phyloP scores from a whole-genome alignment of 805 yeast species.

The Wickerhamiella spandovensis region DNA sequence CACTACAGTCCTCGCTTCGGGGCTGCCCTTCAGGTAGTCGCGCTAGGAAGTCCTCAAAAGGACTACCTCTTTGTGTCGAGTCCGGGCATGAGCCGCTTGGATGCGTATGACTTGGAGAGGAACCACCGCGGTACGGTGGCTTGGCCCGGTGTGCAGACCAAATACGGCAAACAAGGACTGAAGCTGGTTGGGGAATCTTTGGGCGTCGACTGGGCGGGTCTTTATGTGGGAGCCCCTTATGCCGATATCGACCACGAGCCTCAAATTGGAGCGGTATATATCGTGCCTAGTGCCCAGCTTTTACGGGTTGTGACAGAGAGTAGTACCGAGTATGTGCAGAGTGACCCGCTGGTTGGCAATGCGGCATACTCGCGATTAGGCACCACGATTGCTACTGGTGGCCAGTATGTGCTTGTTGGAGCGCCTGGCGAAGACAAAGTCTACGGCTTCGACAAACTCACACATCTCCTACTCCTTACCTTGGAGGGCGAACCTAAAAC shows the following conservation, averaged over 20 bases:
- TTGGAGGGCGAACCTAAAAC: conserved; percentile 9
- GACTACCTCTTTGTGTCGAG: conserved; percentile 34
- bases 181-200: conserved; percentile 32
- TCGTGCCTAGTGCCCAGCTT: conserved; percentile 23
- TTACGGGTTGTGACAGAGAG: conserved; percentile 4
- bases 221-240: conserved; percentile 34
- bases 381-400: conserved; percentile 21
- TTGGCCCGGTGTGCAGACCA: conserved; percentile 19
- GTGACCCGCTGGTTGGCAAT: not conserved
- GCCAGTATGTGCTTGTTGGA: conserved; percentile 25
- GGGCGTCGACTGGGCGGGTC: conserved; percentile 27
- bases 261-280: conserved; percentile 29
- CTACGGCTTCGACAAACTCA: conserved; percentile 23
- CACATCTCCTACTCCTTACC: conserved; percentile 10
- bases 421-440: conserved; percentile 30
- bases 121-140: conserved; percentile 19
- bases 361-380: conserved; percentile 33
- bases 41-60: conserved; percentile 18
- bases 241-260: conserved; percentile 23
- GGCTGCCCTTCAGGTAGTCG: conserved; percentile 21
- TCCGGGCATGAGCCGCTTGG: conserved; percentile 38
- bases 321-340: not conserved
- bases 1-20: conserved; percentile 30
- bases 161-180: conserved; percentile 30
- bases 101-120: conserved; percentile 24